Base-by-base conservation (phyloP, 768 basidiomycete species). In the Serendipita sp. region DNA sequence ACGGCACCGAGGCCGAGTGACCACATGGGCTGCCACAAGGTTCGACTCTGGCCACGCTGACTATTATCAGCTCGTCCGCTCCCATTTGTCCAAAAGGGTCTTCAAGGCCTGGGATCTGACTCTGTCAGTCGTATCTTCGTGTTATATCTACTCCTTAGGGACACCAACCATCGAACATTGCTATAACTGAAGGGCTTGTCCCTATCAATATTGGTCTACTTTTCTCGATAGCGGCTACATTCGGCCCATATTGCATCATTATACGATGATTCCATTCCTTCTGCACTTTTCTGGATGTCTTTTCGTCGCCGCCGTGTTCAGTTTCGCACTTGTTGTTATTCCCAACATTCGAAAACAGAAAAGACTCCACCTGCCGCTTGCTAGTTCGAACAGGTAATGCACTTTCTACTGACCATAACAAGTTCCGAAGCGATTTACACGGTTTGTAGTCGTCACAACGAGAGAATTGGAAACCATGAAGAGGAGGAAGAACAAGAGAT, bases 401-500 rank as follows among this genome's bases (percentile, higher is more conserved):
- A 18, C n/a, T 32, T 51, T 32, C 5, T 51, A 7, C 7, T n/a
- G 5, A 8, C 1, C n/a, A 8, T 18, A 2, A 7, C 7, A 8
- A 18, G 48, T 51, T 18, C 2, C 5, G 18, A 51, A 51, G 7
- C 16, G 18, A 51, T 51, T 51, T 51, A 7, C 7, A 28, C 56
- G 56, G 35, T 23, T 32, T 13, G 5, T 41, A 41, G 38, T 13
- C 38, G 13, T 13, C 13, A 28, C 10, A 10, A 36, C 32, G 28
- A 28, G 28, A 10, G 32, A 10, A 60, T 30, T 36, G 60, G 64
- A 13, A 11, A 36, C 38, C 66, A 67, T 7, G 45, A 56, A 23
- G 63, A 46, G 66, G 66, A 69, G 73, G 48, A 68, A 58, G 65
- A 52, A 30, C 69, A 71, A 13, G 70, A 70, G 3, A 70, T 72